These are phyloP conservation scores for Pyronema omphalodes DNA, from an alignment of 495 filamentous ascomycete species.

Conservation along the genomic window DNA sequence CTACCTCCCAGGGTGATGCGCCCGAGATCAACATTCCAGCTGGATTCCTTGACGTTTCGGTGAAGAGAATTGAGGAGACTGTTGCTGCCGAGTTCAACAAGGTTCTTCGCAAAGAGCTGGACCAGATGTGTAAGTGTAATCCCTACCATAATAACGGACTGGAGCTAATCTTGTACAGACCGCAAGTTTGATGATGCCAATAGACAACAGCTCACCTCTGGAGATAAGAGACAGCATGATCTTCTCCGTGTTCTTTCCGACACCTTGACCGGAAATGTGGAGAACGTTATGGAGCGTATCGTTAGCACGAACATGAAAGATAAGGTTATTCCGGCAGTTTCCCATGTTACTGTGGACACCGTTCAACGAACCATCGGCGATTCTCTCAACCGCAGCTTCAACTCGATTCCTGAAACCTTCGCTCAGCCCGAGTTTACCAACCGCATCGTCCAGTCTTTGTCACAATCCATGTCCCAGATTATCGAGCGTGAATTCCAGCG, in stretches of 20 bases:
- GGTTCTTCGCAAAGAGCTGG: slow-evolving; percentile 38
- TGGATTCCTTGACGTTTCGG: slow-evolving; percentile 32
- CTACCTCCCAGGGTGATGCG: slow-evolving; percentile 11
- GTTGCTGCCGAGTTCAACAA: slow-evolving; percentile 39
- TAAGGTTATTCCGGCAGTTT: slow-evolving; percentile 35
- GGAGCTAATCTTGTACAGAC: slow-evolving; percentile 24
- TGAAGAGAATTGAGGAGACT: slow-evolving; percentile 36
- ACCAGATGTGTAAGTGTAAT: slow-evolving; percentile 29
- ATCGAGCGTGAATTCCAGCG: slow-evolving; percentile 50
- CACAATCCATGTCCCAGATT: slow-evolving; percentile 42
- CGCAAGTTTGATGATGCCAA: slow-evolving; percentile 46
- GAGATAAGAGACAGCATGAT: slow-evolving; percentile 49
- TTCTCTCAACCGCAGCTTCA: slow-evolving; percentile 28
- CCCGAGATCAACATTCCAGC: slow-evolving; percentile 25
- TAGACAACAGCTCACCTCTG: slow-evolving; percentile 43
- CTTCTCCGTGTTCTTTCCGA: slow-evolving; percentile 72
- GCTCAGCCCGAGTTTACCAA: slow-evolving; percentile 51
- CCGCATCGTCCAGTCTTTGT: slow-evolving; percentile 49
- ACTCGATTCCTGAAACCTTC: slow-evolving; percentile 37
- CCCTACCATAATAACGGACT: background rate
- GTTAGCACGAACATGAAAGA: slow-evolving; percentile 47
- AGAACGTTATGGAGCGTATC: slow-evolving; percentile 54
- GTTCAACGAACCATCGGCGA: slow-evolving; percentile 45
- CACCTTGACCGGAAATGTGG: slow-evolving; percentile 78
- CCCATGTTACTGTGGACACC: slow-evolving; percentile 31